Evolutionary conservation across 169 alveolate genomes (phyloP).

Genomic region (Eimeria necatrix): DNA sequence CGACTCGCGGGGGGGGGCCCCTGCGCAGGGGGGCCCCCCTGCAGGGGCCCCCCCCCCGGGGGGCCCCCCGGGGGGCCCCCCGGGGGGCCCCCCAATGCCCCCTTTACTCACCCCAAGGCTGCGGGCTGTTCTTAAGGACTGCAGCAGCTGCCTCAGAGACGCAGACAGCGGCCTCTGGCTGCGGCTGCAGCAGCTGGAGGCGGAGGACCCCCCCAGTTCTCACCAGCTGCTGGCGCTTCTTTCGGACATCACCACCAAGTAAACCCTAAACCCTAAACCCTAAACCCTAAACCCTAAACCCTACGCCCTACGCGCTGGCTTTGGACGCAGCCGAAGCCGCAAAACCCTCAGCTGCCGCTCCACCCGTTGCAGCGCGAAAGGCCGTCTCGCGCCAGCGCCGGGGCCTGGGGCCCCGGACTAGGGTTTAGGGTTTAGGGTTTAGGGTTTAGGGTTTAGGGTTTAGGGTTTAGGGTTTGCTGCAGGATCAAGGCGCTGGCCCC

Average conservation of each 20-base stretch:
- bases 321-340: neutral
- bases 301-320: neutral
- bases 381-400: neutral
- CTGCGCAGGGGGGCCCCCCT: neutral
- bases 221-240: conserved; percentile 22
- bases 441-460: conserved; percentile 45
- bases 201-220: neutral
- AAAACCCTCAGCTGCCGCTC: neutral
- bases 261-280: conserved; percentile 15
- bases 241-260: conserved; percentile 54
- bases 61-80: conserved; percentile 45
- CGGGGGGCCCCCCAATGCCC: conserved; percentile 12
- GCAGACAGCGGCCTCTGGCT: conserved; percentile 58
- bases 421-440: conserved; percentile 47
- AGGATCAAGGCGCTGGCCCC: conserved; percentile 71
- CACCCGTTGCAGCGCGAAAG: no score
- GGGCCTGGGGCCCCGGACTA: no score
- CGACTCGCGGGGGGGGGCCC: neutral
- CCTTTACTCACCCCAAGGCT: conserved; percentile 36
- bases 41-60: neutral
- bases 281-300: neutral
- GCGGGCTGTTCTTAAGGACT: neutral
- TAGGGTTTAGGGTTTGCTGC: conserved; percentile 26
- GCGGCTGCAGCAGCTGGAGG: conserved; percentile 21
- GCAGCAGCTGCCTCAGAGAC: neutral